These are phyloP conservation scores for Pythium brachiatum DNA, from an alignment of 352 stramenopile species.

Conservation along the genomic window DNA sequence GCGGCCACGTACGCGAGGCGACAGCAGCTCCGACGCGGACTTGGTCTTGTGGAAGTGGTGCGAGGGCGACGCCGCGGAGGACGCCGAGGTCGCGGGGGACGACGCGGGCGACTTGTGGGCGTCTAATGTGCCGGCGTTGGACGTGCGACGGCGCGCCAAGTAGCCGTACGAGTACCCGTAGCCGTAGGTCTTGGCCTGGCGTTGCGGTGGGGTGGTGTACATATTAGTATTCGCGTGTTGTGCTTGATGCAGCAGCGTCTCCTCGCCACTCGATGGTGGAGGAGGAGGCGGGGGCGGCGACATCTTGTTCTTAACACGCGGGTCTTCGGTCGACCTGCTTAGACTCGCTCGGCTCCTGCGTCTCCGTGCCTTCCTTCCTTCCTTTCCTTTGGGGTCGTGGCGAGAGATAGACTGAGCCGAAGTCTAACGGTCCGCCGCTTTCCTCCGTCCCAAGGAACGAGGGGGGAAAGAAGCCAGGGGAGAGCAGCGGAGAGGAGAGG, in stretches of 20 bases:
- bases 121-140: background rate
- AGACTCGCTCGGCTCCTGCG: slow-evolving; percentile 1
- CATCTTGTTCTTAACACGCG: slow-evolving; percentile 3
- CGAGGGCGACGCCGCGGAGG: slow-evolving; percentile 11
- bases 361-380: slow-evolving; percentile 1
- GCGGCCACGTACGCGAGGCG: slow-evolving; percentile 15
- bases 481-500: background rate
- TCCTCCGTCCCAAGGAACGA: background rate
- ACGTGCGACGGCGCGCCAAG: background rate
- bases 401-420: slow-evolving; percentile 6
- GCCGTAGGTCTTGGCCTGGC: slow-evolving; percentile 9
- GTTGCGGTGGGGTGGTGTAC: slow-evolving; percentile 8
- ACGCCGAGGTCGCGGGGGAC: slow-evolving; percentile 16
- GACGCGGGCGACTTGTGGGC: background rate
- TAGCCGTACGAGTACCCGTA: slow-evolving; percentile 4
- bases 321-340: slow-evolving; percentile 13
- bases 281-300: slow-evolving; percentile 10
- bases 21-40: slow-evolving; percentile 8
- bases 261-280: slow-evolving; percentile 10
- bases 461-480: slow-evolving; percentile 1
- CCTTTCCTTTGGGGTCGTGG: slow-evolving; percentile 5
- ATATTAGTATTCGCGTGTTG: slow-evolving; percentile 4
- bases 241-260: background rate
- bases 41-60: slow-evolving; percentile 10
- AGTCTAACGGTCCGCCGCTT: background rate